These are phyloP conservation scores for Jamesozyma jinghongensis DNA, from an alignment of 805 yeast genomes.

Conservation along the genomic window DNA sequence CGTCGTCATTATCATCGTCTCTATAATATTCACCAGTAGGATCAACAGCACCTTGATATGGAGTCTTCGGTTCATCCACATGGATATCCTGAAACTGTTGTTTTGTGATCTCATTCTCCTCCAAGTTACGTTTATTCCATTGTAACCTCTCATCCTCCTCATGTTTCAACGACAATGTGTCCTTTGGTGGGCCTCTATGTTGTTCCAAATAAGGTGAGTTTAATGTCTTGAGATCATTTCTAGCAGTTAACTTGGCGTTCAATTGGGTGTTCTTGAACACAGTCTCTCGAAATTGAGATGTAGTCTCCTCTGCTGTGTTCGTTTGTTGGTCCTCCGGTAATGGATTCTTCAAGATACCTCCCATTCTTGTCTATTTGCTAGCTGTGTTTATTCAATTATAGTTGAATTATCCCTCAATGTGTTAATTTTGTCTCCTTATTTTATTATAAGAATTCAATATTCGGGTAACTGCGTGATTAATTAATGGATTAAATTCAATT, in stretches of 20 bases:
- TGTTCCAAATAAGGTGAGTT: not conserved
- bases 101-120: slow-evolving; percentile 53
- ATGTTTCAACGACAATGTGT: slow-evolving; percentile 24
- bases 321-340: slow-evolving; percentile 18
- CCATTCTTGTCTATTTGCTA: slow-evolving; percentile 17
- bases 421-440: not conserved
- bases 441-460: too few species aligned
- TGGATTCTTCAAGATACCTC: slow-evolving; percentile 50
- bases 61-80: slow-evolving; percentile 93
- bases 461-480: too few species aligned
- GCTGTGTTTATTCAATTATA: too few species aligned
- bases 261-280: slow-evolving; percentile 72
- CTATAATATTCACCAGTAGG: slow-evolving; percentile 73
- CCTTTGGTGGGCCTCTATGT: slow-evolving; percentile 23
- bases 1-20: slow-evolving; percentile 54
- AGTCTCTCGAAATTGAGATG: slow-evolving; percentile 43
- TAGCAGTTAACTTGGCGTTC: slow-evolving; percentile 50
- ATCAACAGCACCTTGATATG: slow-evolving; percentile 83
- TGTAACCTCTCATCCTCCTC: slow-evolving; percentile 41
- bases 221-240: slow-evolving; percentile 6
- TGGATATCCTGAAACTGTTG: slow-evolving; percentile 43
- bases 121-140: slow-evolving; percentile 81
- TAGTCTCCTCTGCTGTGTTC: slow-evolving; percentile 10
- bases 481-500: too few species aligned
- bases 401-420: not conserved